Percentiles rank a stretch among this genome's conserved stretches.
Conservation (phyloP, 139 green algal species). For the Chlamydomonas incerta region DNA sequence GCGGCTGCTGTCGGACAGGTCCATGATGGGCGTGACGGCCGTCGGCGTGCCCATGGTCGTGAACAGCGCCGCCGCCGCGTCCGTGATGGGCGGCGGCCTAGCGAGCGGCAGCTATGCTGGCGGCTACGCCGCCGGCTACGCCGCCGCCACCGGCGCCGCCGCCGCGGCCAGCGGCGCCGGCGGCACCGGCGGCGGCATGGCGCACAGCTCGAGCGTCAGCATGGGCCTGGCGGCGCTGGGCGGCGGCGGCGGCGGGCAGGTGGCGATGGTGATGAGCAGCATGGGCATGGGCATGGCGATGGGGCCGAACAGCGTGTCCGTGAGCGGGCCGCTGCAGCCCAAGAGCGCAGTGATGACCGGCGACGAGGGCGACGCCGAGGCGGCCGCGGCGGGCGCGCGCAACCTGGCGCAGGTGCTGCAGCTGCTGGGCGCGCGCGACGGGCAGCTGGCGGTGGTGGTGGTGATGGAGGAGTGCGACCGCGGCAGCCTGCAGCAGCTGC, state of each 20-base stretch:
- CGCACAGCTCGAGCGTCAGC: neutral
- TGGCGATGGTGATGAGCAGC: no score
- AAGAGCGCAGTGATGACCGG: neutral
- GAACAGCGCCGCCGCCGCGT: no score
- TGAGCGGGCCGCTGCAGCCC: neutral
- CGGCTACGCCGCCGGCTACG: neutral
- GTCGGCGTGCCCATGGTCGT: no score
- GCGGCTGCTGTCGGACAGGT: no score
- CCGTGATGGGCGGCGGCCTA: no score
- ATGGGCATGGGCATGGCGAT: neutral
- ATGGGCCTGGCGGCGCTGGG: neutral
- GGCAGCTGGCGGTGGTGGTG: conserved; percentile 33
- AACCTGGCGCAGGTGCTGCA: conserved; percentile 38
- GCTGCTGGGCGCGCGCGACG: conserved; percentile 4
- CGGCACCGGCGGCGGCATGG: neutral
- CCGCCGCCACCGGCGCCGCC: neutral
- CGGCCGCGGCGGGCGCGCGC: neutral
- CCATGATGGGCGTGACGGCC: no score
- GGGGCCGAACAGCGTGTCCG: no score
- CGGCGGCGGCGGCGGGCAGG: neutral
- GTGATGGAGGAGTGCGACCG: conserved; percentile 43
- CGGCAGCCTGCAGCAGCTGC: conserved; percentile 28
- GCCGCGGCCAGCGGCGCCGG: neutral
- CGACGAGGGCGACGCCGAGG: conserved; percentile 3
- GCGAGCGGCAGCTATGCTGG: no score